Evolutionary conservation across 805 yeast genomes (phyloP).

Genomic region (Candida tammaniensis): DNA sequence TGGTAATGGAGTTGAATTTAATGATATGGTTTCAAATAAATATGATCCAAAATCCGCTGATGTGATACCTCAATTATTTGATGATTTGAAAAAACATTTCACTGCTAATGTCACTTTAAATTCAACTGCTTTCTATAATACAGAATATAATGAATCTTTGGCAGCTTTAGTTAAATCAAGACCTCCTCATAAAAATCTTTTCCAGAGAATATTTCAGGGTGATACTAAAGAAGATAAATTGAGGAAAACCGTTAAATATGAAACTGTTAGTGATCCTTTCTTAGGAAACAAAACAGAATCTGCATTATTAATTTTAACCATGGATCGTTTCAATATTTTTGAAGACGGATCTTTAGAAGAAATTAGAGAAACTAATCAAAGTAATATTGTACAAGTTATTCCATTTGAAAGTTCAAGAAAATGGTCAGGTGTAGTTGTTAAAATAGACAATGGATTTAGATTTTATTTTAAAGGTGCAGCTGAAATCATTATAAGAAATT

Average conservation of each 20-base stretch:
- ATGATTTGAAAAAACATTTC: slow-evolving; percentile 24
- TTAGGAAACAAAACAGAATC: slow-evolving; percentile 95
- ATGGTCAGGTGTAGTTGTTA: slow-evolving; percentile 83
- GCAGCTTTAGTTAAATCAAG: slow-evolving; percentile 23
- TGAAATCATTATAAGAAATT: slow-evolving; percentile 70
- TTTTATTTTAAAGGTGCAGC: slow-evolving; percentile 91
- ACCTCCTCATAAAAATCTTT: slow-evolving; percentile 28
- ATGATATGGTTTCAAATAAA: slow-evolving; percentile 36
- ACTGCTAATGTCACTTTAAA: slow-evolving; percentile 66
- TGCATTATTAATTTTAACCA: slow-evolving; percentile 73
- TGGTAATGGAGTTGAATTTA: slow-evolving; percentile 51
- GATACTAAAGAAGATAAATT: slow-evolving; percentile 10
- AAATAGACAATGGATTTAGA: slow-evolving; percentile 49
- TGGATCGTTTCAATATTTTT: slow-evolving; percentile 49
- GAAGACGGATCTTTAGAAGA: slow-evolving; percentile 43
- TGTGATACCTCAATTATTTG: slow-evolving; percentile 19
- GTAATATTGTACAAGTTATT: slow-evolving; percentile 59
- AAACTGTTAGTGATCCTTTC: slow-evolving; percentile 50
- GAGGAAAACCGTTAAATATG: slow-evolving; percentile 12
- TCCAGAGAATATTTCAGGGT: slow-evolving; percentile 23
- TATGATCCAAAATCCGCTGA: slow-evolving; percentile 21
- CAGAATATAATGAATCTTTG: slow-evolving; percentile 35
- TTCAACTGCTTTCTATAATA: slow-evolving; percentile 86
- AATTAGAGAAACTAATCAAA: slow-evolving; percentile 21
- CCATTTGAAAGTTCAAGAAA: slow-evolving; percentile 93